phyloP scores from a whole-genome alignment of 2,329 filamentous ascomycete genomes.

The Fusarium lateritium region DNA sequence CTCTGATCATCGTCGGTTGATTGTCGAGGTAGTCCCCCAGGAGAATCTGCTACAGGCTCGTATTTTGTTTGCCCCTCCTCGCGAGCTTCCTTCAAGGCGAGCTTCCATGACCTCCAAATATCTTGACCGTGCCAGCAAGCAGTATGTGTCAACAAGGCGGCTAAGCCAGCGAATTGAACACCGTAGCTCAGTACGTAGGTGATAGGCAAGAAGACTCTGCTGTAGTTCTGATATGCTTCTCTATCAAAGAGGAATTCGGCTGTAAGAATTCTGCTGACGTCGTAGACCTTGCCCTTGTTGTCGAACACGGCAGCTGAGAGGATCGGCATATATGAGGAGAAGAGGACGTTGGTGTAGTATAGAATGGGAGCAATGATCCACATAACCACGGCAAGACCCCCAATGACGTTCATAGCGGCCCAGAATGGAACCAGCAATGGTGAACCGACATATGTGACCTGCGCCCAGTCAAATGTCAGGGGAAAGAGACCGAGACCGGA shows the following conservation, averaged over 20 bases:
- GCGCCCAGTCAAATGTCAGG: slow-evolving; percentile 92
- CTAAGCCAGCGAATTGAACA: slow-evolving; percentile 86
- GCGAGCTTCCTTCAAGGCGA: slow-evolving; percentile 75
- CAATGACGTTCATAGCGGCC: slow-evolving; percentile 88
- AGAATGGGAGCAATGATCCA: slow-evolving; percentile 86
- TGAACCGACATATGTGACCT: slow-evolving; percentile 90
- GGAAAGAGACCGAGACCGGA: slow-evolving; percentile 88
- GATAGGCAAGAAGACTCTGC: slow-evolving; percentile 86
- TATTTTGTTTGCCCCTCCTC: slow-evolving; percentile 67
- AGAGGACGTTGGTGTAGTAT: slow-evolving; percentile 85
- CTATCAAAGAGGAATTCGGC: slow-evolving; percentile 83
- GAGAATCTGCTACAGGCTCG: slow-evolving; percentile 61
- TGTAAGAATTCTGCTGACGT: slow-evolving; percentile 85
- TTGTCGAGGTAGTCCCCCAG: slow-evolving; percentile 32
- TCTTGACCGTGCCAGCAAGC: slow-evolving; percentile 87
- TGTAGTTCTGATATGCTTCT: slow-evolving; percentile 84
- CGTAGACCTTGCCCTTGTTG: slow-evolving; percentile 83
- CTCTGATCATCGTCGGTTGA: slow-evolving; percentile 38
- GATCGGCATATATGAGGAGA: slow-evolving; percentile 88
- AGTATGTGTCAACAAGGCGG: slow-evolving; percentile 85
- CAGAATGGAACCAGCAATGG: slow-evolving; percentile 88
- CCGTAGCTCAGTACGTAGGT: slow-evolving; percentile 91
- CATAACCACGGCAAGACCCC: slow-evolving; percentile 85
- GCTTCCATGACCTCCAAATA: slow-evolving; percentile 83
- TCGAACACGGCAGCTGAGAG: slow-evolving; percentile 89